Conservation (phyloP, 2,329 filamentous ascomycete species). For the Sarocladium brachiariae region DNA sequence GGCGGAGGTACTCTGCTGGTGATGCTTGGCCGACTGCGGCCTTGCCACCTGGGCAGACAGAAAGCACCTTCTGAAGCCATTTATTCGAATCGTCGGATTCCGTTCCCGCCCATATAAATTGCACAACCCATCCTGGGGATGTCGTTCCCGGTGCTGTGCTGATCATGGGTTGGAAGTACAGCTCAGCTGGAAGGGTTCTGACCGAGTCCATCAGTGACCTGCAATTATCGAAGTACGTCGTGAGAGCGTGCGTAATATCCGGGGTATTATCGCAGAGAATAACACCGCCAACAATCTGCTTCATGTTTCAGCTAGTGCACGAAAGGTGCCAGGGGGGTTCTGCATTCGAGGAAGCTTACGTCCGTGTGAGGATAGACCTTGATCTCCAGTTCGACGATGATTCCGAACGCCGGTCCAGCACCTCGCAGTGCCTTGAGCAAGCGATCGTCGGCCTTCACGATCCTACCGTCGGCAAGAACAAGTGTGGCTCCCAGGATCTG, state of each 20-base stretch:
- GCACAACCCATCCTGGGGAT: not conserved
- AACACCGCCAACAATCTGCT: not conserved
- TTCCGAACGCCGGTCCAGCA: conserved; percentile 20
- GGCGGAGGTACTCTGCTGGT: not conserved
- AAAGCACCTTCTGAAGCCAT: conserved; percentile 3
- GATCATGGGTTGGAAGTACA: conserved; percentile 8
- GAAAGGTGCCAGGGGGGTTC: not conserved
- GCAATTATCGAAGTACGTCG: conserved; percentile 3
- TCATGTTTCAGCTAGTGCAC: not conserved
- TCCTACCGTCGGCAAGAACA: conserved; percentile 19
- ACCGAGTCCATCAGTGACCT: not conserved
- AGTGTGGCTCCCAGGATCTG: conserved; percentile 27
- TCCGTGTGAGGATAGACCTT: conserved; percentile 17
- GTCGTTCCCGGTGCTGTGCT: not conserved
- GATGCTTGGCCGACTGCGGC: not conserved
- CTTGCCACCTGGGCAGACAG: not conserved
- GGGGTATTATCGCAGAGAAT: not conserved
- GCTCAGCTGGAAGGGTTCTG: not conserved
- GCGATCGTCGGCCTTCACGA: conserved; percentile 21
- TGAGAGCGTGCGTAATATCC: not conserved
- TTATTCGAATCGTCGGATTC: not conserved
- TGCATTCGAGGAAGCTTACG: not conserved
- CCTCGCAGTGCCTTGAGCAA: conserved; percentile 22
- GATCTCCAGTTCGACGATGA: conserved; percentile 20
- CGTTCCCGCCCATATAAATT: conserved; percentile 2